Conservation (phyloP, 176 grass and related monocot genomes). For the Oryza meridionalis region DNA sequence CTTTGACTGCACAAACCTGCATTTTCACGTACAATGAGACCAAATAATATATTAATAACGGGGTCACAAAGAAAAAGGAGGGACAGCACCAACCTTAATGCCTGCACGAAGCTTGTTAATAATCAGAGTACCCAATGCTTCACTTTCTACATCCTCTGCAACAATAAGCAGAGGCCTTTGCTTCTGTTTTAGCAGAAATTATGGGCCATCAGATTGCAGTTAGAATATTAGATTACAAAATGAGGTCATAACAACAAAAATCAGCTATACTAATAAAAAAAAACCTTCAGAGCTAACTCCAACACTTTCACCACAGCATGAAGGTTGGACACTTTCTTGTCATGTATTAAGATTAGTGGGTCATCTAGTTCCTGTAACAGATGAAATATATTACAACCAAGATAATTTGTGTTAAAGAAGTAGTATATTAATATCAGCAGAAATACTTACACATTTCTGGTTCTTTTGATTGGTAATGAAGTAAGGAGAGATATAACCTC, state of each 20-base stretch:
- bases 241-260: constrained; percentile 14
- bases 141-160: constrained; percentile 67
- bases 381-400: constrained; percentile 12
- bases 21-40: constrained; percentile 19
- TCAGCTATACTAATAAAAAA: constrained; percentile 12
- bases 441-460: constrained; percentile 60
- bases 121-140: constrained; percentile 56
- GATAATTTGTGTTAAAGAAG: background rate
- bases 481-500: constrained; percentile 34
- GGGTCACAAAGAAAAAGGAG: constrained; percentile 26
- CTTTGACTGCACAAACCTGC: constrained; percentile 40
- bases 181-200: constrained; percentile 51
- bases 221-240: background rate
- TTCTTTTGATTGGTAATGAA: constrained; percentile 7
- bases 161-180: constrained; percentile 65
- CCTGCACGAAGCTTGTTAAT: constrained; percentile 64
- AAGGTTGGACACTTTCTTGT: constrained; percentile 56
- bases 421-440: background rate
- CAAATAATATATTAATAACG: background rate
- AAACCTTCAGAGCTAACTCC: constrained; percentile 60
- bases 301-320: constrained; percentile 49
- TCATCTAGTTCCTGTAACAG: constrained; percentile 57
- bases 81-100: constrained; percentile 58
- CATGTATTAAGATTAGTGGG: constrained; percentile 59
- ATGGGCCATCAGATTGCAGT: background rate